Base-by-base conservation (phyloP, 176 grass and related monocot genomes). In the Bothriochloa decipiens region DNA sequence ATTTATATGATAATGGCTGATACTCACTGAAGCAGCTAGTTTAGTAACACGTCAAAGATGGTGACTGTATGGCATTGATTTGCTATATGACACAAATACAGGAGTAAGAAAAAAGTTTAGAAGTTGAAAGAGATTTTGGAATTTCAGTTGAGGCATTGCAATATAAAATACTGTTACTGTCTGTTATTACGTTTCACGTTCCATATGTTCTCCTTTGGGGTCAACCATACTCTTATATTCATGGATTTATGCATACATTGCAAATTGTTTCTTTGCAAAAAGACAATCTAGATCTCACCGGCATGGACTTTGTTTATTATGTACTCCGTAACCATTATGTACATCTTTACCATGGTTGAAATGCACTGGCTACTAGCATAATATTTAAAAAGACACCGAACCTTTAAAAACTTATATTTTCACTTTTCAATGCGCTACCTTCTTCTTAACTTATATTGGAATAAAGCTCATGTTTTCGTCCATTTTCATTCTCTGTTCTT, bases 271-370 rank as follows among this genome's bases (percentile, higher is more conserved):
- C 14, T 35, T 76, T 64, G 15, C 40, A 36, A 0, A 42, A 72
- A 22, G 17, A 58, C 1, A 40, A 22, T 64, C 22, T 78, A 16
- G 3, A 79, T 4, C 13, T 74, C 76, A 66, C 42, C 26, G 32
- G 22, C 60, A 29, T 80, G 25, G 13, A 6, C 39, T 72, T 49
- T 35, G 26, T 78, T 85, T 72, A 6, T 70, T 71, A 10, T 46
- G 18, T 32, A 32, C 29, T 32, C 29, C 29, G 29, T 85, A 45
- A 70, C 7, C 28, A 39, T 45, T 26, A 78, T 68, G 60, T 61
- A 61, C 14, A 66, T 35, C 68, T 76, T 75, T 26, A 65, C 47
- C 14, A 22, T 39, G 37, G 66, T 85, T 81, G 15, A 83, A 72
- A 65, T 83, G 80, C 11, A 61, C 11, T 65, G 5, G 11, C 18